phyloP scores from a whole-genome alignment of 768 basidiomycete species.

The Termitomyces sp. region DNA sequence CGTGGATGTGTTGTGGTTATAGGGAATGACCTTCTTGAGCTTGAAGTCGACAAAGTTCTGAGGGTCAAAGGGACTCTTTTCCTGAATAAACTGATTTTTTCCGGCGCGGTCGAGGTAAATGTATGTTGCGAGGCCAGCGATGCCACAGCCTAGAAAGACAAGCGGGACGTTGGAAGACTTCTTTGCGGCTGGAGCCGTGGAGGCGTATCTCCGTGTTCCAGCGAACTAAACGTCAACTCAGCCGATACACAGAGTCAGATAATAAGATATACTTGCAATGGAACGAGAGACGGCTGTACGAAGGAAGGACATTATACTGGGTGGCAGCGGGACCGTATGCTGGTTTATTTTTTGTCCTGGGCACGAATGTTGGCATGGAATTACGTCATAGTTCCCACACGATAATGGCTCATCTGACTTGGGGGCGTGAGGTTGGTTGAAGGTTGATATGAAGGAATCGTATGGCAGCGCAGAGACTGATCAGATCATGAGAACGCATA shows the following conservation, averaged over 20 bases:
- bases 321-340: no score
- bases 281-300: constrained; percentile 35
- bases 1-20: constrained; percentile 93
- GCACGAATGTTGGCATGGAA: not conserved
- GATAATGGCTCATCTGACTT: not conserved
- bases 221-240: constrained; percentile 20
- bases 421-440: not conserved
- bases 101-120: constrained; percentile 40
- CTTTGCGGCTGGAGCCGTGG: constrained; percentile 36
- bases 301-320: constrained; percentile 37
- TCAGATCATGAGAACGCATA: not conserved
- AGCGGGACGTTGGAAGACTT: constrained; percentile 44
- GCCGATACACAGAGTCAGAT: not conserved
- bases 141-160: constrained; percentile 43
- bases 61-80: constrained; percentile 70
- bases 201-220: constrained; percentile 37
- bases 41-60: constrained; percentile 75
- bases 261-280: constrained; percentile 24
- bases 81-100: constrained; percentile 27
- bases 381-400: constrained; percentile 13
- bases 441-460: not conserved
- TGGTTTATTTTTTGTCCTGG: not conserved
- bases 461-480: not conserved
- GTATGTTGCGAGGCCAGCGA: constrained; percentile 37
- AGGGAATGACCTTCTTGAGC: constrained; percentile 73